Percentiles rank a stretch among this genome's conserved stretches.
phyloP scores from a whole-genome alignment of 176 grass and related monocot genomes.

The Aegilops speltoides region DNA sequence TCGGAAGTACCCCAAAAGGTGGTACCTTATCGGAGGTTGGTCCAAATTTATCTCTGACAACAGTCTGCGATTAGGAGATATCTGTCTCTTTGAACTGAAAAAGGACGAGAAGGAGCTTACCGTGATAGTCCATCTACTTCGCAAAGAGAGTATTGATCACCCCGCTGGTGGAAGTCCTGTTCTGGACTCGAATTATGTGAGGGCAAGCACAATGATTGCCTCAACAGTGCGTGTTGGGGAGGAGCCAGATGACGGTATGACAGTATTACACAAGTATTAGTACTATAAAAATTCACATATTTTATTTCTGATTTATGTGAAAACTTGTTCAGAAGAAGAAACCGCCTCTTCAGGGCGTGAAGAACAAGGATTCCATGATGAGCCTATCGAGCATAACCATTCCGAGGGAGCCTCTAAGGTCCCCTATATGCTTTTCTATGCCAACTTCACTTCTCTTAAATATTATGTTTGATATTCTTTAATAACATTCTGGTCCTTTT shows the following conservation, averaged over 20 bases:
- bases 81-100: slow-evolving; percentile 53
- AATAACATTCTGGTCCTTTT: neutral
- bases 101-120: slow-evolving; percentile 3
- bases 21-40: slow-evolving; percentile 29
- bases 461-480: slow-evolving; percentile 9
- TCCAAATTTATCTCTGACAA: slow-evolving; percentile 33
- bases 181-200: neutral
- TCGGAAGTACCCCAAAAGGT: neutral
- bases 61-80: slow-evolving; percentile 29
- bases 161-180: neutral
- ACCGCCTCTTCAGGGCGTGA: neutral
- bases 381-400: neutral
- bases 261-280: neutral
- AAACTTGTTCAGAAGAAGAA: slow-evolving; percentile 22
- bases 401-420: neutral
- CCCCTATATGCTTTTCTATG: neutral
- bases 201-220: neutral
- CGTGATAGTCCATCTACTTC: neutral
- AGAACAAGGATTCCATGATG: neutral
- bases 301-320: neutral
- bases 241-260: neutral
- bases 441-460: neutral
- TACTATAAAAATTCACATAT: neutral
- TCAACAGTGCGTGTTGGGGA: neutral
- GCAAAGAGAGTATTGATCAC: neutral